A percentile compares a stretch with the other conserved stretches of the same genome.
Conservation (phyloP, 768 basidiomycete species). For the Termitomyces eurrhizus region DNA sequence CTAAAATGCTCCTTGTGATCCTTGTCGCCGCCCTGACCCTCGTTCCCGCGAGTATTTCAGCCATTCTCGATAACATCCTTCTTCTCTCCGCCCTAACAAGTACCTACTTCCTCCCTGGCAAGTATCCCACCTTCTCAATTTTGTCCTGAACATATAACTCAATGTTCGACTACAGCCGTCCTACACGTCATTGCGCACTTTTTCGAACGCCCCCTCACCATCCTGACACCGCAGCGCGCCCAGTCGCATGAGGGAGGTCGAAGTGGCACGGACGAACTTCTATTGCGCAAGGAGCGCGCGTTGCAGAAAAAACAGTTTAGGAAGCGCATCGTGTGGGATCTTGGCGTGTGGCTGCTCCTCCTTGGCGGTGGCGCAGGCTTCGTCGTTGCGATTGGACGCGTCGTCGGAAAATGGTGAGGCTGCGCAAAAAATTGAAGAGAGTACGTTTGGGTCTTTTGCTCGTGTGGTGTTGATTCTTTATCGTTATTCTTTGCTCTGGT, state of each 20-base stretch:
- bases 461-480: not conserved
- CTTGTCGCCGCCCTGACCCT: conserved; percentile 42
- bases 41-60: conserved; percentile 33
- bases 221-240: conserved; percentile 56
- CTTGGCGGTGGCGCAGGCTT: conserved; percentile 52
- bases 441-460: not conserved
- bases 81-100: conserved; percentile 49
- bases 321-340: conserved; percentile 76
- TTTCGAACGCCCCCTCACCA: conserved; percentile 79
- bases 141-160: not conserved
- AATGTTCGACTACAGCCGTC: conserved; percentile 40
- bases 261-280: conserved; percentile 52
- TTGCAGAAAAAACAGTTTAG: conserved; percentile 73
- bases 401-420: conserved; percentile 48
- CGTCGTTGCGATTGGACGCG: conserved; percentile 53
- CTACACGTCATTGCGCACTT: conserved; percentile 82
- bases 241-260: conserved; percentile 1
- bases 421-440: not conserved
- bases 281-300: conserved; percentile 82
- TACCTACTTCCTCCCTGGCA: conserved; percentile 64
- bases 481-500: not conserved
- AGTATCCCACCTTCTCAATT: conserved; percentile 2
- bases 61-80: conserved; percentile 42
- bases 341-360: conserved; percentile 76
- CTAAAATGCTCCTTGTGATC: conserved; percentile 38